These are phyloP conservation scores for Vickermania spadyakhi DNA, from an alignment of 208 protist species.

Conservation along the genomic window DNA sequence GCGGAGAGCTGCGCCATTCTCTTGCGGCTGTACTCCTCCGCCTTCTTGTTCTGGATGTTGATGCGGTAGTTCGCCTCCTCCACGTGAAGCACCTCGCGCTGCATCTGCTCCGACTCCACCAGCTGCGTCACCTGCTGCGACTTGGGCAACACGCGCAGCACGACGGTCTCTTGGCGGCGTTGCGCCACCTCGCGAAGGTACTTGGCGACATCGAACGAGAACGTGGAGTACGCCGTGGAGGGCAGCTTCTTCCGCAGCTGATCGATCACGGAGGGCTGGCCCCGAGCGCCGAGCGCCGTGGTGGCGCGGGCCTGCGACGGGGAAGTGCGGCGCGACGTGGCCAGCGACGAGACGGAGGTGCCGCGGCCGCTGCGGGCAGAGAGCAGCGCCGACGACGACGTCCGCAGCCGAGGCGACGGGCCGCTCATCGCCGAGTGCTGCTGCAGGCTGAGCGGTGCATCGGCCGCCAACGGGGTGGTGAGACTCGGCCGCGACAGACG, in stretches of 20 bases:
- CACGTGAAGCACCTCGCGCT: constrained; percentile 24
- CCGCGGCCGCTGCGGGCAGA: constrained; percentile 18
- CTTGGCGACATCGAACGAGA: constrained; percentile 34
- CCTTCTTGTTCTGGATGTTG: constrained; percentile 31
- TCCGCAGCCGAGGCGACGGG: constrained; percentile 13
- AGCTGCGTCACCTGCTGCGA: constrained; percentile 45
- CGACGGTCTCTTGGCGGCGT: constrained; percentile 29
- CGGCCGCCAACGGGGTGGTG: no score
- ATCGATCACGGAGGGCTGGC: neutral
- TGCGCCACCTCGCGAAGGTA: constrained; percentile 44
- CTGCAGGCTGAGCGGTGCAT: neutral
- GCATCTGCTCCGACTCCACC: constrained; percentile 31
- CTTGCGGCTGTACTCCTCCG: constrained; percentile 35
- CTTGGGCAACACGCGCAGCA: constrained; percentile 49
- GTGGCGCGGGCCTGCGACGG: neutral
- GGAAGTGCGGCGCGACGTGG: constrained; percentile 19
- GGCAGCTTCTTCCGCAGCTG: constrained; percentile 5
- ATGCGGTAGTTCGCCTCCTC: constrained; percentile 36
- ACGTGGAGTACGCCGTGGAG: constrained; percentile 10
- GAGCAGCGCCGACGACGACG: constrained; percentile 19
- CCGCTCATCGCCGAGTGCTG: neutral
- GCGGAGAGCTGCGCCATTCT: constrained; percentile 21
- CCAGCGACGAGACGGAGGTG: constrained; percentile 33
- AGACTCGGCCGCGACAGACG: neutral
- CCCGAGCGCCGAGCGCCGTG: constrained; percentile 4